A percentile compares a stretch with the other conserved stretches of the same genome.
Evolutionary conservation across 176 grass and related monocot genomes (phyloP).

Genomic region (Cenchrus purpureus): DNA sequence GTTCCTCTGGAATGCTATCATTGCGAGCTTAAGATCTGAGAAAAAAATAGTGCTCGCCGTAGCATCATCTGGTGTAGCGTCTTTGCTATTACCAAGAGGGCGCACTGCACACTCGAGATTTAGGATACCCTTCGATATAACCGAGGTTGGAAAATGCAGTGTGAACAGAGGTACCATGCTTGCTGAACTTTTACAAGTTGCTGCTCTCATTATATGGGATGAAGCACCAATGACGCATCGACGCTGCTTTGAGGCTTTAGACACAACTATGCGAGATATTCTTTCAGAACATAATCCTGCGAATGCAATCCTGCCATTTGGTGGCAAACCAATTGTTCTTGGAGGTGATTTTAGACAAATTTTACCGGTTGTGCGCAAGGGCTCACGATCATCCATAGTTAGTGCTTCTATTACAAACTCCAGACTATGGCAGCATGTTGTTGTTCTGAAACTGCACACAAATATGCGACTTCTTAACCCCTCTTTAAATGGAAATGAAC

Average conservation of each 20-base stretch:
- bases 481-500: too few relatives aligned
- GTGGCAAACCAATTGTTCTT: too few relatives aligned
- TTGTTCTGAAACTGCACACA: neutral
- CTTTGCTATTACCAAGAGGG: too few relatives aligned
- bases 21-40: too few relatives aligned
- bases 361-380: neutral
- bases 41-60: too few relatives aligned
- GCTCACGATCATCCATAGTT: neutral
- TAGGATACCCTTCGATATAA: constrained; percentile 23
- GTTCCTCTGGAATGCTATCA: too few relatives aligned
- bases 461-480: neutral
- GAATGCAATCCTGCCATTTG: too few relatives aligned
- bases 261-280: too few relatives aligned
- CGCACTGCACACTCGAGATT: constrained; percentile 27
- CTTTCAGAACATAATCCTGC: too few relatives aligned
- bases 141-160: neutral
- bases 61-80: too few relatives aligned
- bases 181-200: neutral
- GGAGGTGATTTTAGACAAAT: neutral
- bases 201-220: neutral
- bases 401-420: constrained; percentile 11
- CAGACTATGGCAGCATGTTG: neutral
- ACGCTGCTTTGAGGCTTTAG: too few relatives aligned
- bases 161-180: neutral
- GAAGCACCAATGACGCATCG: too few relatives aligned